Percentiles rank a stretch among this genome's conserved stretches.
Conservation (phyloP, 257 asterid genomes). For the Cruciata laevipes region DNA sequence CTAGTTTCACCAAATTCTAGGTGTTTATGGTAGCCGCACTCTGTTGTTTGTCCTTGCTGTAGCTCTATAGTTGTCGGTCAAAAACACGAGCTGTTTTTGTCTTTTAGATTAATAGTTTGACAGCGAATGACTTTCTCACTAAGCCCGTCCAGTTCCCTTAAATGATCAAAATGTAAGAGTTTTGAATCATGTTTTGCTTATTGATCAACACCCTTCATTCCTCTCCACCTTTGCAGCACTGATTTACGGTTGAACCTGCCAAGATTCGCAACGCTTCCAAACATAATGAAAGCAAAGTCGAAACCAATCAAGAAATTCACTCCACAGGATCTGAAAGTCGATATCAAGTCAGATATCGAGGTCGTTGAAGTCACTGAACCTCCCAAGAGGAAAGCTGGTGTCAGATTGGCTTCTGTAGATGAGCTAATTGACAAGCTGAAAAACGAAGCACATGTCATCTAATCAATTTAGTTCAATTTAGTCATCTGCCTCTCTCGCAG, state of each 20-base stretch:
- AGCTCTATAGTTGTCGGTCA: not conserved
- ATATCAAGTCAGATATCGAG: conserved; percentile 63
- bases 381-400: conserved; percentile 85
- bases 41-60: not conserved
- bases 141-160: not conserved
- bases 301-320: conserved; percentile 69
- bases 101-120: not conserved
- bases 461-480: not conserved
- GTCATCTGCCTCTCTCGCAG: not conserved
- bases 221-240: conserved; percentile 39
- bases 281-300: conserved; percentile 95
- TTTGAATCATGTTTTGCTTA: not conserved
- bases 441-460: conserved; percentile 70
- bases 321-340: conserved; percentile 67
- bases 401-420: conserved; percentile 76
- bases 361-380: conserved; percentile 78
- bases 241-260: conserved; percentile 93
- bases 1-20: not conserved
- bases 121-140: not conserved
- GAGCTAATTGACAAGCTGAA: conserved; percentile 80
- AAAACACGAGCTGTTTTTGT: not conserved
- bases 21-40: not conserved
- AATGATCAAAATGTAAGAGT: not conserved
- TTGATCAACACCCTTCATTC: conserved; percentile 14
- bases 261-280: conserved; percentile 89